Conservation (phyloP, 768 basidiomycete genomes). For the Jaapia argillacea region DNA sequence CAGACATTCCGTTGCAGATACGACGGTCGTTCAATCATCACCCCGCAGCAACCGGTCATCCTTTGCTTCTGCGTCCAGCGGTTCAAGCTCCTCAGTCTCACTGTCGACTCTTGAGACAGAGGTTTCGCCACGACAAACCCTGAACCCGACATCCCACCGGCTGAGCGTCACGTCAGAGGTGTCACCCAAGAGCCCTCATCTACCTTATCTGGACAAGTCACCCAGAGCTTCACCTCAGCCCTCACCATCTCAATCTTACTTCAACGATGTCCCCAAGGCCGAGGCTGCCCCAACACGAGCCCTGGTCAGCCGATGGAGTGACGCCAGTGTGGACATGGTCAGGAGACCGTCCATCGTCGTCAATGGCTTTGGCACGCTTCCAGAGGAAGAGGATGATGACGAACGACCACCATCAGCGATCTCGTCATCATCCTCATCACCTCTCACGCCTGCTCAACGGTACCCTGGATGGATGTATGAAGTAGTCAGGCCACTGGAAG, state of each 20-base stretch:
- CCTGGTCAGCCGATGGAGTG: background rate
- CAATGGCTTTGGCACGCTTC: background rate
- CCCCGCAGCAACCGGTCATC: too few species aligned
- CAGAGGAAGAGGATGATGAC: background rate
- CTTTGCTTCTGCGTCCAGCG: too few species aligned
- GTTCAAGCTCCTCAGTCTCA: too few species aligned
- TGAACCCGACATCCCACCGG: background rate
- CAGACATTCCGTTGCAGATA: too few species aligned
- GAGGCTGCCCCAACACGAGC: too few species aligned
- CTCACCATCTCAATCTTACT: background rate
- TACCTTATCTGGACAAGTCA: background rate
- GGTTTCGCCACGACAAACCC: too few species aligned
- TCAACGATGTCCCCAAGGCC: background rate
- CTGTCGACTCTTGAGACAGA: too few species aligned
- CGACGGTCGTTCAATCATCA: too few species aligned
- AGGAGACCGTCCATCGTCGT: slow-evolving; percentile 1
- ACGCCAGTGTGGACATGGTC: background rate
- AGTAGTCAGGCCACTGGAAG: slow-evolving; percentile 46
- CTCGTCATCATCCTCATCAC: slow-evolving; percentile 19
- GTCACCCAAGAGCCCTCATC: background rate
- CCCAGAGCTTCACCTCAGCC: background rate
- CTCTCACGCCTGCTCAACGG: slow-evolving; percentile 33
- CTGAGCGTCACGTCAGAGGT: background rate
- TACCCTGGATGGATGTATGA: slow-evolving; percentile 57
- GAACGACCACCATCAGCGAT: background rate